phyloP scores from a whole-genome alignment of 176 grass and related monocot genomes.

The Aegilops bicornis region DNA sequence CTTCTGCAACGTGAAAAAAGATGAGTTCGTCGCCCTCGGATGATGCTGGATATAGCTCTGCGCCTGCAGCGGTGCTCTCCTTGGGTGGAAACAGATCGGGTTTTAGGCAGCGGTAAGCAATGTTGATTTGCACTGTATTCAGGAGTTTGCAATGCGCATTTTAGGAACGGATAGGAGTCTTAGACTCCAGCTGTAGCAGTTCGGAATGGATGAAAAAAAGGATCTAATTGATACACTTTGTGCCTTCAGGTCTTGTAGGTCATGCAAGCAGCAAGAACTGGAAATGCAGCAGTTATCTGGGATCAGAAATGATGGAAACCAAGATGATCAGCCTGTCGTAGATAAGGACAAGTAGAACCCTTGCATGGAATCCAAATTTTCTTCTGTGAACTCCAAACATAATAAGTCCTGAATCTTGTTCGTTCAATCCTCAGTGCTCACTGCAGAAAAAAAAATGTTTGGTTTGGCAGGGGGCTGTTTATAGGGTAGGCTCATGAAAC shows the following conservation, averaged over 20 bases:
- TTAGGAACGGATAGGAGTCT: not conserved
- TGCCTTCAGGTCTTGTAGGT: conserved; percentile 10
- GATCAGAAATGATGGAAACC: not conserved
- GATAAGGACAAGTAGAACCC: conserved; percentile 34
- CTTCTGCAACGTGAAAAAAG: not conserved
- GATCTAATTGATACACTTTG: not conserved
- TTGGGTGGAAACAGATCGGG: not conserved
- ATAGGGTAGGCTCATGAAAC: not conserved
- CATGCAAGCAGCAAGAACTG: conserved; percentile 29
- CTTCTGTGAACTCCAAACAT: not conserved
- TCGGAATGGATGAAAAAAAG: not conserved
- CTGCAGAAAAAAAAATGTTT: too few relatives aligned
- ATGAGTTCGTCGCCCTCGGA: not conserved
- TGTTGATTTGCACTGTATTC: not conserved
- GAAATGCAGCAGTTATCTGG: conserved; percentile 26
- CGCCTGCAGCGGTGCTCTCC: conserved; percentile 8
- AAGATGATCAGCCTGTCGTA: not conserved
- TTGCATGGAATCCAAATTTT: not conserved
- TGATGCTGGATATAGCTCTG: not conserved
- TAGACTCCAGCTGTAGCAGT: not conserved
- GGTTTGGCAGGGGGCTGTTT: not conserved
- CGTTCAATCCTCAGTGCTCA: not conserved
- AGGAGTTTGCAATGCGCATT: not conserved
- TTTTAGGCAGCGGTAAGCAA: conserved; percentile 34
- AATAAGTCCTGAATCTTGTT: not conserved